Evolutionary conservation across 805 yeast genomes (phyloP).

Genomic region (Saccharomycopsis malanga): DNA sequence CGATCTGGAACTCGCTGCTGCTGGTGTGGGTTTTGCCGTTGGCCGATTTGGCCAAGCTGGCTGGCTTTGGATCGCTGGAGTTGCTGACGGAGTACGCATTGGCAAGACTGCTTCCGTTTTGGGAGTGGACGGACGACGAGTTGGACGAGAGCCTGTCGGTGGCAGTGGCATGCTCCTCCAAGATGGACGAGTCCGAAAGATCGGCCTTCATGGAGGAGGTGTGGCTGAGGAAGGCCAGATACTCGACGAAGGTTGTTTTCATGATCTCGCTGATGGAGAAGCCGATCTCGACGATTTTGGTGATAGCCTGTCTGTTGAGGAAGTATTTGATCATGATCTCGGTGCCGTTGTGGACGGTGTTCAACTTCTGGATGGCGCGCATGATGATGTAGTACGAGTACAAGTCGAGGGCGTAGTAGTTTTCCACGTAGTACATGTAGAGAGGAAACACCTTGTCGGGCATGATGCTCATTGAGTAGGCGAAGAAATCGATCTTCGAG

Average conservation of each 20-base stretch:
- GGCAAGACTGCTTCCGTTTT: not conserved
- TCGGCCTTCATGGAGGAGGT: constrained; percentile 4
- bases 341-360: not conserved
- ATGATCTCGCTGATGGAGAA: not conserved
- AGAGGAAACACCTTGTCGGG: constrained; percentile 8
- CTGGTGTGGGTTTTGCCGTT: not conserved
- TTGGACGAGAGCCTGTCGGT: not conserved
- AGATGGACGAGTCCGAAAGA: not conserved
- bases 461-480: not conserved
- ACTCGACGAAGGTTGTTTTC: constrained; percentile 5
- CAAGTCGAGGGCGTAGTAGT: not conserved
- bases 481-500: constrained; percentile 11
- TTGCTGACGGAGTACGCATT: not conserved
- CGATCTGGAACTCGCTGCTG: not conserved
- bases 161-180: not conserved
- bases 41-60: not conserved
- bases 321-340: not conserved
- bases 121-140: not conserved
- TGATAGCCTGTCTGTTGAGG: not conserved
- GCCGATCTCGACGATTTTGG: not conserved
- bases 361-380: not conserved
- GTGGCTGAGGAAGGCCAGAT: not conserved
- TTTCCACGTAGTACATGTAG: not conserved
- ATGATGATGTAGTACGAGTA: constrained; percentile 10
- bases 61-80: not conserved